Evolutionary conservation across 176 grass and related monocot species (phyloP).

Genomic region (Paspalum notatum): DNA sequence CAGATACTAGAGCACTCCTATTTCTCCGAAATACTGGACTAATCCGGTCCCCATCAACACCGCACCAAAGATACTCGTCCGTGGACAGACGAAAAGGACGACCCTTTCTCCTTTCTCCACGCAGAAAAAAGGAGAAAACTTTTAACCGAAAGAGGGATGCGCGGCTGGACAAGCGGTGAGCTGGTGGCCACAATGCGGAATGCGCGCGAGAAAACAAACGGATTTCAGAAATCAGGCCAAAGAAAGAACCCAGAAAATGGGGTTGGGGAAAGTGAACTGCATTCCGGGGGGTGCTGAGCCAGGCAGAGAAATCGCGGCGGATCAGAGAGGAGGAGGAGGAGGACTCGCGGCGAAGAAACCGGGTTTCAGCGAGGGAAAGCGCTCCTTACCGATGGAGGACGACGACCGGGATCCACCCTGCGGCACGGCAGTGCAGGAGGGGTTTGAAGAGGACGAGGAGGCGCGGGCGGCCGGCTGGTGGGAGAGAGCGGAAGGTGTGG

Average conservation of each 20-base stretch:
- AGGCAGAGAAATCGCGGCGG: no score
- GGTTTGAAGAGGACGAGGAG: not conserved
- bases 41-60: not conserved
- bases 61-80: not conserved
- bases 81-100: not conserved
- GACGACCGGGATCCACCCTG: not conserved
- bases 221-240: not conserved
- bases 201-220: not conserved
- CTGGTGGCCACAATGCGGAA: not conserved
- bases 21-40: not conserved
- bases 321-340: no score
- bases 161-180: not conserved
- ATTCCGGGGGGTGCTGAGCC: no score
- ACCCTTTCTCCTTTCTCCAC: not conserved
- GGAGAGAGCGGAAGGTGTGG: no score
- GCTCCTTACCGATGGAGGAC: not conserved
- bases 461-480: not conserved
- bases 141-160: not conserved
- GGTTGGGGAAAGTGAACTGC: no score
- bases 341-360: not conserved
- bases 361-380: no score
- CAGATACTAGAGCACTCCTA: not conserved
- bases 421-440: not conserved
- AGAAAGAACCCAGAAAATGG: not conserved
- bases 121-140: not conserved